Percentiles rank a stretch among this genome's conserved stretches.
Conservation (phyloP, 2,329 filamentous ascomycete species). For the Talaromyces rugulosus region DNA sequence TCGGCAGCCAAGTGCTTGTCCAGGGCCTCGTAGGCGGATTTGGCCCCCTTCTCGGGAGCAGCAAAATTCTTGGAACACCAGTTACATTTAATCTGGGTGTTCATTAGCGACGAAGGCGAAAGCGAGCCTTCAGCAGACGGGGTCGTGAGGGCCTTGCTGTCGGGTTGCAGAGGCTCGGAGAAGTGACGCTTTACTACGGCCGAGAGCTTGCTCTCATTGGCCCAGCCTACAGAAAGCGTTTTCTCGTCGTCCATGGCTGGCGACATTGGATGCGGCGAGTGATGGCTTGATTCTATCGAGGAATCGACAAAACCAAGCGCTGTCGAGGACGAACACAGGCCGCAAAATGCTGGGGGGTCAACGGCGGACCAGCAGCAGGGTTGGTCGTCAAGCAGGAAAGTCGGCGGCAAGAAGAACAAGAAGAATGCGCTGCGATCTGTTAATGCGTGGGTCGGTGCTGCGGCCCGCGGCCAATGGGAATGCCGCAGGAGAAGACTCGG, state of each 20-base stretch:
- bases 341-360: background rate
- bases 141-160: slow-evolving; percentile 19
- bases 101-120: slow-evolving; percentile 26
- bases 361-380: background rate
- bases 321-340: background rate
- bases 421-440: slow-evolving; percentile 2
- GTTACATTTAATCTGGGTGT: slow-evolving; percentile 27
- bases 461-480: background rate
- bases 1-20: slow-evolving; percentile 29
- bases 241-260: slow-evolving; percentile 28
- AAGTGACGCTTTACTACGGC: slow-evolving; percentile 33
- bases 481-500: background rate
- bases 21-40: slow-evolving; percentile 25
- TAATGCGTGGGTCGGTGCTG: slow-evolving; percentile 7
- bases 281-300: slow-evolving; percentile 20
- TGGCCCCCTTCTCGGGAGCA: slow-evolving; percentile 19
- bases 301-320: background rate
- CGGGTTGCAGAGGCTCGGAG: slow-evolving; percentile 30
- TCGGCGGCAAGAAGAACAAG: background rate
- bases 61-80: slow-evolving; percentile 34
- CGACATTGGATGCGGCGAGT: slow-evolving; percentile 19
- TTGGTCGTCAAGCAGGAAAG: background rate
- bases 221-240: slow-evolving; percentile 33
- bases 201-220: slow-evolving; percentile 31
- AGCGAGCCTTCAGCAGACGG: slow-evolving; percentile 32